Evolutionary conservation across 2,329 filamentous ascomycete genomes (phyloP).

Genomic region (Colletotrichum orchidophilum): DNA sequence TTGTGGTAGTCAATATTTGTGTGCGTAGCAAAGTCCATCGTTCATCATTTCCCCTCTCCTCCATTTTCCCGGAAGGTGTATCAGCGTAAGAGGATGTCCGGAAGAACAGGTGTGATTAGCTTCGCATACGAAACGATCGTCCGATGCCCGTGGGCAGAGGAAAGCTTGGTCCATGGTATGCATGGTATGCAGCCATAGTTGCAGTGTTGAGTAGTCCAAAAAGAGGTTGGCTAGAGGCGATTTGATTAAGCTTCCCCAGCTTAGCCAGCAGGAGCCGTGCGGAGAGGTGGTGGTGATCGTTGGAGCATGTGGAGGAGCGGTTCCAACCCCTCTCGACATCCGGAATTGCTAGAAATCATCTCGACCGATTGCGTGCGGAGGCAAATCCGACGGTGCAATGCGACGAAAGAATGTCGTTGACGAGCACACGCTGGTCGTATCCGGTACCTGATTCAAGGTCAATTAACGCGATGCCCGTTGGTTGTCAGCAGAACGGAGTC

Average conservation of each 20-base stretch:
- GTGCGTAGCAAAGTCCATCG: neutral
- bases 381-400: slow-evolving; percentile 10
- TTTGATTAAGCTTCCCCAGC: neutral
- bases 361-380: neutral
- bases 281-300: neutral
- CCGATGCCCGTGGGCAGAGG: slow-evolving; percentile 4
- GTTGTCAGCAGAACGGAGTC: neutral
- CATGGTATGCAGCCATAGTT: neutral
- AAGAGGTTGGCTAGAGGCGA: neutral
- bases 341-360: neutral
- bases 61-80: neutral
- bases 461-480: neutral
- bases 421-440: no score
- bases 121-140: slow-evolving; percentile 32
- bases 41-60: neutral
- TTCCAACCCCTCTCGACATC: neutral
- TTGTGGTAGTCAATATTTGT: neutral
- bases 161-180: slow-evolving; percentile 3
- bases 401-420: neutral
- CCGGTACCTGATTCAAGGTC: neutral
- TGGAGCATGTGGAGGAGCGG: neutral
- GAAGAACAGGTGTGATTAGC: slow-evolving; percentile 23
- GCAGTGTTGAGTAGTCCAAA: neutral
- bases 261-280: slow-evolving; percentile 10
- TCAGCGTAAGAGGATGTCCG: slow-evolving; percentile 2